Evolutionary conservation across 192 early-diverging fungal species (phyloP).

Genomic region (Dispira parvispora): DNA sequence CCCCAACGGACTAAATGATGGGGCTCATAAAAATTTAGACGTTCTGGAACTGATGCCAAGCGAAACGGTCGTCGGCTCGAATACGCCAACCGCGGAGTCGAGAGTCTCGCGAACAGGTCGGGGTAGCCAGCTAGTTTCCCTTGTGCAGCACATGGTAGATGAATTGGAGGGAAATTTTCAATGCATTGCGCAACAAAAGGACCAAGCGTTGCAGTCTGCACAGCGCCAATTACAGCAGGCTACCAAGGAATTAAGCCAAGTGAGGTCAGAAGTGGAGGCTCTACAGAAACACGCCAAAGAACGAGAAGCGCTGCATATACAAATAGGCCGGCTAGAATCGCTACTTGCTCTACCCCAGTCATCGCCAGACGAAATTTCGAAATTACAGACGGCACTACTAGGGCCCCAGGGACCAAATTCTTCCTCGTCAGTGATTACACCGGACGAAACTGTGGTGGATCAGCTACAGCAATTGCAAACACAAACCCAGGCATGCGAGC

Average conservation of each 20-base stretch:
- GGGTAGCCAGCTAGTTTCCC: constrained; percentile 13
- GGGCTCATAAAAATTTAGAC: too few species aligned
- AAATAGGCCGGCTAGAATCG: constrained; percentile 39
- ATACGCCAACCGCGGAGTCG: background rate
- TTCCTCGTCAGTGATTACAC: constrained; percentile 13
- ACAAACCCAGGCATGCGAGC: constrained; percentile 24
- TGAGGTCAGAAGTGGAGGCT: constrained; percentile 30
- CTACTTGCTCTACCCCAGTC: constrained; percentile 30
- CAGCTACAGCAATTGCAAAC: constrained; percentile 1
- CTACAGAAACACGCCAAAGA: constrained; percentile 31
- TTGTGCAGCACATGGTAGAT: constrained; percentile 47
- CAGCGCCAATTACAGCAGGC: constrained; percentile 33
- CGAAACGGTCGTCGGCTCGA: constrained; percentile 5
- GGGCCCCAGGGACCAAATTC: constrained; percentile 16
- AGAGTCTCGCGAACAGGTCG: background rate
- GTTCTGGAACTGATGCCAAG: constrained; percentile 7
- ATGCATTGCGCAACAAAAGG: constrained; percentile 35
- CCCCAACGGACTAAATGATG: background rate
- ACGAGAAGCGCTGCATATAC: constrained; percentile 36
- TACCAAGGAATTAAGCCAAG: constrained; percentile 35
- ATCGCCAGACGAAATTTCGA: constrained; percentile 23
- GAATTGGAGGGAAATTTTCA: constrained; percentile 52
- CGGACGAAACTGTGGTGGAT: too few species aligned
- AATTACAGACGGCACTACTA: constrained; percentile 18
- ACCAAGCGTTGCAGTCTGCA: constrained; percentile 34